Evolutionary conservation across 2,329 filamentous ascomycete species (phyloP).

Genomic region (Epicoccum sorghinum): DNA sequence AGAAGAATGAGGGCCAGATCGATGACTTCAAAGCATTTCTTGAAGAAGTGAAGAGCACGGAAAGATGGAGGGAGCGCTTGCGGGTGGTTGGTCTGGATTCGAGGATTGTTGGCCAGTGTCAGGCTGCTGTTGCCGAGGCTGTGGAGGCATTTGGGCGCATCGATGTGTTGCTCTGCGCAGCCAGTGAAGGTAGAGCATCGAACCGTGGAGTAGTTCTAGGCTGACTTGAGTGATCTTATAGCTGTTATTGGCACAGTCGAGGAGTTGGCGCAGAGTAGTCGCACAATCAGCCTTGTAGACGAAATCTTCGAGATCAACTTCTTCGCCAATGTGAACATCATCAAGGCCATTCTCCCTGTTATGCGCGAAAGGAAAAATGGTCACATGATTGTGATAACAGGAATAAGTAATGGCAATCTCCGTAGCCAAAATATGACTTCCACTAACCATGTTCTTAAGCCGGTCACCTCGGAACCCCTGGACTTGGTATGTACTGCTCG

Average conservation of each 20-base stretch:
- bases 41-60: slow-evolving; percentile 68
- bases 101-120: slow-evolving; percentile 72
- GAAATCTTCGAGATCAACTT: slow-evolving; percentile 96
- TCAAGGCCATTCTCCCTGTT: slow-evolving; percentile 82
- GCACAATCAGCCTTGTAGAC: slow-evolving; percentile 78
- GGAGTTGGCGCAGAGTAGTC: slow-evolving; percentile 76
- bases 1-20: slow-evolving; percentile 70
- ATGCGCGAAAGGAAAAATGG: slow-evolving; percentile 82
- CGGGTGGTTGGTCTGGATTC: slow-evolving; percentile 65
- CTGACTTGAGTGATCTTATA: slow-evolving; percentile 41
- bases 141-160: slow-evolving; percentile 83
- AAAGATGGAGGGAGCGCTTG: slow-evolving; percentile 82
- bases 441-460: slow-evolving; percentile 50
- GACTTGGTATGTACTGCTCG: slow-evolving; percentile 87
- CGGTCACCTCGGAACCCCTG: slow-evolving; percentile 90
- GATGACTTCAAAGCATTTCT: slow-evolving; percentile 82
- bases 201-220: background rate
- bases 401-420: slow-evolving; percentile 64
- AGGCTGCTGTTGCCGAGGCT: slow-evolving; percentile 85
- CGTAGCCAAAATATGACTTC: background rate
- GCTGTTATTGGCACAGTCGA: slow-evolving; percentile 90
- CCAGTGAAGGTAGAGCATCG: slow-evolving; percentile 72
- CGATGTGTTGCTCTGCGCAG: slow-evolving; percentile 89
- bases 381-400: slow-evolving; percentile 88
- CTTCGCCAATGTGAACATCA: slow-evolving; percentile 95